Base-by-base conservation (phyloP, 2,329 filamentous ascomycete species). In the Pyrenophora graminea region DNA sequence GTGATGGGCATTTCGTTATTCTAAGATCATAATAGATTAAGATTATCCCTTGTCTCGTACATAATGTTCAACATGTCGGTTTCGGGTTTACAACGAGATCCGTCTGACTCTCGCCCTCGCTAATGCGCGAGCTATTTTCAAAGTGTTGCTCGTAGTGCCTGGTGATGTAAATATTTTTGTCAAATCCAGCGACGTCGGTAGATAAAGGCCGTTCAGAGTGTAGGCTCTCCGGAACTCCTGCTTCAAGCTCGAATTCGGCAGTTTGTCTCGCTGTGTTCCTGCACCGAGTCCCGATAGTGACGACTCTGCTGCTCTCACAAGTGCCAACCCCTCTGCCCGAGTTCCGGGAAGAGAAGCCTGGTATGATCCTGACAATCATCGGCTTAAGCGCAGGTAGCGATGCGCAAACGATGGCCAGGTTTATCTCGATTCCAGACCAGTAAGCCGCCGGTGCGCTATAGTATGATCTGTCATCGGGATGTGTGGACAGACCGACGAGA, bases 391-490 rank as follows among this genome's bases (percentile, higher is more conserved):
- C 62, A 1, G 68, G 68, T 6, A 62, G 51, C 2, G 59, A 70
- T 18, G 69, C 69, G 53, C 69, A 71, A 0, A 71, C 61, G 27
- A 72, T 69, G 6, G 57, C 62, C 1, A 71, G 56, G 30, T 71
- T 70, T 15, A 65, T 46, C 51, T 72, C 68, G 48, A 72, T 63
- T 2, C 56, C 27, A 1, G 67, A 69, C 67, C 67, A 71, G 36
- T 64, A 69, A 3, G 62, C 63, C 2, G 60, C 43, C 6, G 57
- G 49, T 4, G 62, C 51, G 38, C 59, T 58, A 23, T 67, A 61
- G 39, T 60, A 71, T 8, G 59, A 61, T 3, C 19, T 32, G 39
- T 71, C 67, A 6, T 62, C 48, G 2, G 36, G 43, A 30, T 69
- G 54, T 13, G 48, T 15, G 3, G 37, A 40, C 1, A 67, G 41